Evolutionary conservation across 176 grass and related monocot genomes (phyloP), one percentile per base, ranked within the genome.

Genomic region (Triticum urartu): DNA sequence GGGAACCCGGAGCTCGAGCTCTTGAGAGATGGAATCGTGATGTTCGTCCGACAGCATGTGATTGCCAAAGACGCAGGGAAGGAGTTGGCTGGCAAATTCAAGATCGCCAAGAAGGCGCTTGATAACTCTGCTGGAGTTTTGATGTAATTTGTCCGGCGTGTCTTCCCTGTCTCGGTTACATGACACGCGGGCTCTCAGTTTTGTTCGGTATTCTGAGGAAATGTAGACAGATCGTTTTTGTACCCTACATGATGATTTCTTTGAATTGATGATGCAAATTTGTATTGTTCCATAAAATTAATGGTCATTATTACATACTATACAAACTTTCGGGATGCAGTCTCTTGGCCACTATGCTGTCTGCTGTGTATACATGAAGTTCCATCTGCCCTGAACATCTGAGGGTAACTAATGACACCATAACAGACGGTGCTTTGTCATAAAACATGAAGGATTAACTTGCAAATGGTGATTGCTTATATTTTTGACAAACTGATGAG

Each of bases 21-120:
- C 62, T 64, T 94, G 64, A 92, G 92, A 75, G 86, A 79, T 18
- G 86, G 87, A 76, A 70, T 98, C 34, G 52, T 92, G 54, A 69
- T 92, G 83, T 98, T 98, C 52, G 87, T 95, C 86, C 86, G 88
- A 71, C 89, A 95, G 34, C 88, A 94, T 83, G 91, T 98, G 64
- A 81, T 92, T 56, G 76, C 78, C 21, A 85, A 66, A 35, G 87
- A 72, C 78, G 39, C 63, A 0, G 75, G 80, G 32, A 89, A 89
- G 62, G 81, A 79, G 68, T 45, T 89, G 54, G 34, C 40, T 72
- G 32, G 68, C 60, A 98, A 98, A 78, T 94, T 94, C 78, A 95
- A 92, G 81, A 87, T 94, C 40, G 84, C 89, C 5, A 94, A 91
- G 91, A 98, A 95, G 72, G 96, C 90, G 1, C 88, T 98, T 24